Evolutionary conservation across 164 flowering plant species (phyloP).

Genomic region (grape (Vitis vinifera)): DNA sequence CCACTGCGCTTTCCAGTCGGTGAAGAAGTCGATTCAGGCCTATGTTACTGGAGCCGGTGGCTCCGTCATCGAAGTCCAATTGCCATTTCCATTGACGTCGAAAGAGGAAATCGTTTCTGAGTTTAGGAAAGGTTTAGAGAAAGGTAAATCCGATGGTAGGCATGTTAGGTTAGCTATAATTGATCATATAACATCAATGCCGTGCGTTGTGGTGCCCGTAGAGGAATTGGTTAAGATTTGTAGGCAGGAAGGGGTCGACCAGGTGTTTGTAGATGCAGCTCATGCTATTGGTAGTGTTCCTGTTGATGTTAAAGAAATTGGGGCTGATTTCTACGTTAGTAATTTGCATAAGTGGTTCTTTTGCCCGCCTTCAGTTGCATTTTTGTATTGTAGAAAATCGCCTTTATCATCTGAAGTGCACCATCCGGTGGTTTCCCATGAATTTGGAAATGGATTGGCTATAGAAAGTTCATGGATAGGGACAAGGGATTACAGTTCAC

Average conservation of each 20-base stretch:
- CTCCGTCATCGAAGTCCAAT: constrained; percentile 52
- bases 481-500: constrained; percentile 89
- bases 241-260: constrained; percentile 58
- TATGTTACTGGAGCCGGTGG: constrained; percentile 75
- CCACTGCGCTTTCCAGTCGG: constrained; percentile 68
- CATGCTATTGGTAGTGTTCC: constrained; percentile 77
- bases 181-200: constrained; percentile 89
- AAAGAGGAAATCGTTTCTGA: constrained; percentile 50
- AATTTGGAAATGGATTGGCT: constrained; percentile 88
- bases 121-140: constrained; percentile 58
- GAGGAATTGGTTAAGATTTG: constrained; percentile 63
- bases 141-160: constrained; percentile 53
- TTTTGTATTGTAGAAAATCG: constrained; percentile 65
- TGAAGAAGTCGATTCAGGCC: constrained; percentile 80
- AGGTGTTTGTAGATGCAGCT: constrained; percentile 83
- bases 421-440: constrained; percentile 90
- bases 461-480: constrained; percentile 94
- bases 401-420: constrained; percentile 44
- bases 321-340: constrained; percentile 90
- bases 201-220: constrained; percentile 67
- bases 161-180: constrained; percentile 82
- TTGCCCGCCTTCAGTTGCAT: constrained; percentile 86
- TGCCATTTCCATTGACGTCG: constrained; percentile 63
- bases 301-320: constrained; percentile 76
- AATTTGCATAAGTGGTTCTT: constrained; percentile 96